Base-by-base conservation (phyloP, 2,329 filamentous ascomycete genomes). In the Botrytis hyacinthi region DNA sequence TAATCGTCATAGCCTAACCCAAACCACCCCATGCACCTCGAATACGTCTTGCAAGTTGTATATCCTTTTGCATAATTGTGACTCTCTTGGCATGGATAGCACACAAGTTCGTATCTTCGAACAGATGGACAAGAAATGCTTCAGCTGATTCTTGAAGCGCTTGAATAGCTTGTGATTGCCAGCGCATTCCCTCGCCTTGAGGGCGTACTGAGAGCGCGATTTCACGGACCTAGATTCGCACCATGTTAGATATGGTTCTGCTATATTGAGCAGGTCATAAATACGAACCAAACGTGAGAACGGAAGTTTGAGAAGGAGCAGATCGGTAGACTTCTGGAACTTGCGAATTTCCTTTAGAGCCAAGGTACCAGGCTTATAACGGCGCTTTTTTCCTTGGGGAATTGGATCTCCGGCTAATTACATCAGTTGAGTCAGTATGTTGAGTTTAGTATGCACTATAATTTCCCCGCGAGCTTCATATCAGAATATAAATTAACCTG, bases 1-100 rank as follows among this genome's bases (percentile, higher is more conserved):
- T 42, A 29, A 10, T 29, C 48, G 37, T 46, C 40, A 3, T 22
- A 46, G 1, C 42, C 62, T 62, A 88, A 84, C 83, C 91, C 84
- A 84, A 86, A 78, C 92, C 92, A 65, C 90, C 92, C 92, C 92
- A 95, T 63, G 91, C 88, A 20, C 93, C 93, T 70, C 93, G 87
- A 83, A 95, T 94, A 77, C 93, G 85, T 79, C 93, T 86, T 32
- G 95, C 95, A 75, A 98, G 88, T 84, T 98, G 95, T 79, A 99
- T 97, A 83, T 98, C 96, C 85, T 97, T 97, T 83, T 96, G 94
- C 93, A 97, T 95, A 79, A 98, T 97, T 57, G 95, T 98, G 71
- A 98, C 94, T 82, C 95, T 88, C 86, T 97, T 98, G 75, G 95
- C 96, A 84, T 98, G 95, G 79, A 98, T 95, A 76, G 95, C 96